phyloP scores from a whole-genome alignment of 1,284 basidiomycete genomes.

The Phylloporus gajari region DNA sequence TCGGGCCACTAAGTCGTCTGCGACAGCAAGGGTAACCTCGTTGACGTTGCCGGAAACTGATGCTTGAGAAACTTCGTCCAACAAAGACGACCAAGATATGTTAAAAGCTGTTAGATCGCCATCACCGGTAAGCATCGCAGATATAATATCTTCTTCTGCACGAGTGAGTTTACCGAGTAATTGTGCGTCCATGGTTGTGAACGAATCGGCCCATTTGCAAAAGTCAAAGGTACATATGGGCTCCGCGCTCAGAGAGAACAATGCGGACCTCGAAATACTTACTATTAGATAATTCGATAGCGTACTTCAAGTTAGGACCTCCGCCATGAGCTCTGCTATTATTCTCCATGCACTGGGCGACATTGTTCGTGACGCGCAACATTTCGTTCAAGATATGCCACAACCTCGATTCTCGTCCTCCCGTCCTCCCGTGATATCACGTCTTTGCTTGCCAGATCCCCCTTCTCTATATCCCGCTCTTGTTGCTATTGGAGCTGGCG shows the following conservation, averaged over 20 bases:
- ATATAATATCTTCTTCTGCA: not conserved
- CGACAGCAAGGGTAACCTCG: too few species aligned
- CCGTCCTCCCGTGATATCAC: not conserved
- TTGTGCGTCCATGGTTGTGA: too few species aligned
- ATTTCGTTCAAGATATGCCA: not conserved
- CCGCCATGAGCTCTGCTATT: not conserved
- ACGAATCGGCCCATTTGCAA: too few species aligned
- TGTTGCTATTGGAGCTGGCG: not conserved
- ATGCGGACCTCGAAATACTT: not conserved
- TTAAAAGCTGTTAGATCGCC: not conserved
- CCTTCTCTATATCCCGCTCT: not conserved
- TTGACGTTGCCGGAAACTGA: too few species aligned
- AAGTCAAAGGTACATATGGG: too few species aligned
- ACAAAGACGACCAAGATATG: not conserved
- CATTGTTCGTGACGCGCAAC: not conserved
- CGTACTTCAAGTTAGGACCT: not conserved
- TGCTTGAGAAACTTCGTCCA: too few species aligned
- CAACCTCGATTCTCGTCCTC: not conserved
- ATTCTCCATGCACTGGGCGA: not conserved
- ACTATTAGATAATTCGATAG: not conserved
- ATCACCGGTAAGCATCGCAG: not conserved
- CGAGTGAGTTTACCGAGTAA: too few species aligned
- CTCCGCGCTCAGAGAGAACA: not conserved
- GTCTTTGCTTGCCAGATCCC: not conserved
- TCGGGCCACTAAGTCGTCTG: too few species aligned